Evolutionary conservation across 352 stramenopile genomes (phyloP).

Genomic region (Phytophthora hybrid): DNA sequence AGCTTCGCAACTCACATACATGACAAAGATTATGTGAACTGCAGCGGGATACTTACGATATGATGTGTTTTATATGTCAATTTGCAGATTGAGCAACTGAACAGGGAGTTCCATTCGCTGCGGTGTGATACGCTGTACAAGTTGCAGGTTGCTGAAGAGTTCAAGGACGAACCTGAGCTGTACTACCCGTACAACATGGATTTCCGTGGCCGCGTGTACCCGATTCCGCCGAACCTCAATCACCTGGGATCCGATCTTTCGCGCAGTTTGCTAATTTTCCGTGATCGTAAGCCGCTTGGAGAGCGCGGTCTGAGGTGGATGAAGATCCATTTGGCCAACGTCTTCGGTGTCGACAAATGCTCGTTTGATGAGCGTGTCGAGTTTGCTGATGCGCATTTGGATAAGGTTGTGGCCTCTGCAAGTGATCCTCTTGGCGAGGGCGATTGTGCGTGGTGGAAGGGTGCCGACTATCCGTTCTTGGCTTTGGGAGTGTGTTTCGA

Average conservation of each 20-base stretch:
- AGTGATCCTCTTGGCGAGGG: conserved; percentile 90
- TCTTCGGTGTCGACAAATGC: conserved; percentile 93
- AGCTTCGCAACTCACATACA: conserved; percentile 48
- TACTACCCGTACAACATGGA: conserved; percentile 99
- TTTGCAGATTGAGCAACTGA: conserved; percentile 78
- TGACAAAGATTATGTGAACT: not conserved
- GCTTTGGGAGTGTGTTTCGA: conserved; percentile 98
- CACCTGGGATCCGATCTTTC: conserved; percentile 99
- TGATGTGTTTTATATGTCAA: conserved; percentile 14
- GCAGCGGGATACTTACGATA: conserved; percentile 13
- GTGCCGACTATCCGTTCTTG: conserved; percentile 98
- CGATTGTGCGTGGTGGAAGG: conserved; percentile 94
- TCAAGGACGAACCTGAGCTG: conserved; percentile 96
- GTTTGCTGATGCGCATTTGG: conserved; percentile 95
- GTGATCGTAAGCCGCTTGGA: conserved; percentile 95
- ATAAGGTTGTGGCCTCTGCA: conserved; percentile 94
- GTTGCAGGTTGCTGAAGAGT: conserved; percentile 96
- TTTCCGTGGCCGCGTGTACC: conserved; percentile 98
- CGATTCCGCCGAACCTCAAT: conserved; percentile 98
- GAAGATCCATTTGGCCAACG: conserved; percentile 97
- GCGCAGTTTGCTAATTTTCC: conserved; percentile 96
- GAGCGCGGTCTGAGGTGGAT: conserved; percentile 97
- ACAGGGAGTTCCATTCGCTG: conserved; percentile 94
- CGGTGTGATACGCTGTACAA: conserved; percentile 96
- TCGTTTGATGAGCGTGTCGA: conserved; percentile 97